phyloP scores from a whole-genome alignment of 805 yeast genomes.

The Huiozyma sinensis region DNA sequence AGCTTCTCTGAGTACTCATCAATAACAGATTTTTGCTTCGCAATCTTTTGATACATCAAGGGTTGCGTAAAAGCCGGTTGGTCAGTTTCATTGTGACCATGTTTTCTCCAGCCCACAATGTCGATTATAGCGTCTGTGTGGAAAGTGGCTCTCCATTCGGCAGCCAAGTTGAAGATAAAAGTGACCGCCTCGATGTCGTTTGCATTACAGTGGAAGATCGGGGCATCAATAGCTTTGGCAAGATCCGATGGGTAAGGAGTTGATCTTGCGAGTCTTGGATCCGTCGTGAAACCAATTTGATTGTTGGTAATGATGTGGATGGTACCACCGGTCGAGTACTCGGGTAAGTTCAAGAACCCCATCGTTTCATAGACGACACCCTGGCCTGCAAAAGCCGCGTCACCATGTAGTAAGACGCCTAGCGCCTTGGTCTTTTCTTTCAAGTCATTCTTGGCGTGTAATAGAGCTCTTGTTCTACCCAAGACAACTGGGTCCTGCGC shows the following conservation, averaged over 20 bases:
- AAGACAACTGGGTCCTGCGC: constrained; percentile 98
- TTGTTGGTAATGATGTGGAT: constrained; percentile 92
- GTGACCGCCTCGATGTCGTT: constrained; percentile 93
- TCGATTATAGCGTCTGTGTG: constrained; percentile 94
- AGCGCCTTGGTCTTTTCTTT: constrained; percentile 78
- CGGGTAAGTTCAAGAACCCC: constrained; percentile 88
- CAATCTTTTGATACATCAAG: constrained; percentile 85
- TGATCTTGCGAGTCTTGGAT: constrained; percentile 94
- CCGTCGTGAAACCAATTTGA: constrained; percentile 99
- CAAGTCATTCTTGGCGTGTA: constrained; percentile 81
- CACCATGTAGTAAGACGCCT: constrained; percentile 94
- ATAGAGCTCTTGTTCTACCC: constrained; percentile 95
- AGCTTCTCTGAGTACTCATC: constrained; percentile 77
- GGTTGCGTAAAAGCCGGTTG: constrained; percentile 99
- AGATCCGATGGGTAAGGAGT: constrained; percentile 97
- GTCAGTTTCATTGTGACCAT: constrained; percentile 99
- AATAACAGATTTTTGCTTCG: constrained; percentile 78
- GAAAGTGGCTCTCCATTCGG: constrained; percentile 96
- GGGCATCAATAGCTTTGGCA: constrained; percentile 94
- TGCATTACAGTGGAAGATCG: constrained; percentile 98
- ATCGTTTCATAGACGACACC: constrained; percentile 98
- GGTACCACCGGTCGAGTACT: constrained; percentile 97
- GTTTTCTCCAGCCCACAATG: constrained; percentile 95
- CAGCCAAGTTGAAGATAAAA: constrained; percentile 89
- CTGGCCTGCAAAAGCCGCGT: constrained; percentile 97